A percentile compares a stretch with the other conserved stretches of the same genome.
Conservation (phyloP, 1,284 basidiomycete genomes). For the Marasmius tenuissimus region DNA sequence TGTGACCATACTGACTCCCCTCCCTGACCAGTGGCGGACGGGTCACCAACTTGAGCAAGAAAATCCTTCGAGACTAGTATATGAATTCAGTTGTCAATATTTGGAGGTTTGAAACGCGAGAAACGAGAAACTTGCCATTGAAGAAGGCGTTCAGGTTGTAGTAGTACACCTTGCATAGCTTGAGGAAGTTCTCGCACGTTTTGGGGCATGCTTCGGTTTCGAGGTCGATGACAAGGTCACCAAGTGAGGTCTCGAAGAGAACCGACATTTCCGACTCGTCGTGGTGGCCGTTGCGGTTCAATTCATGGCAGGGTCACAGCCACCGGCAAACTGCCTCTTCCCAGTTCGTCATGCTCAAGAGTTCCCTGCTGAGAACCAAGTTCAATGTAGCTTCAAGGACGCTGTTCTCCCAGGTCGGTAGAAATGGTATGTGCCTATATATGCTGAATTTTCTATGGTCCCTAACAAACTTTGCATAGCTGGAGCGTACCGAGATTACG, state of each 20-base stretch:
- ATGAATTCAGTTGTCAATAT: background rate
- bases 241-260: slow-evolving; percentile 92
- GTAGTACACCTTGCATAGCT: slow-evolving; percentile 95
- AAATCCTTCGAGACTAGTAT: slow-evolving; percentile 91
- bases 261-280: slow-evolving; percentile 83
- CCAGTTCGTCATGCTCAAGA: background rate
- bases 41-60: slow-evolving; percentile 93
- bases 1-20: slow-evolving; percentile 85
- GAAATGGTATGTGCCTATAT: background rate
- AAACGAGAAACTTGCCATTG: slow-evolving; percentile 66
- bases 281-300: background rate
- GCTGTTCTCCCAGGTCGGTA: background rate
- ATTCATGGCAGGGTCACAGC: background rate
- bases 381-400: background rate
- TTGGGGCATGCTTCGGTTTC: slow-evolving; percentile 90
- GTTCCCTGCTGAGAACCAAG: background rate
- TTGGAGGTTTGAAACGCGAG: background rate
- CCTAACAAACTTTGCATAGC: background rate
- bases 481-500: background rate
- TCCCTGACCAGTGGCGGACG: slow-evolving; percentile 91
- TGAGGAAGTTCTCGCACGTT: slow-evolving; percentile 94
- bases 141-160: slow-evolving; percentile 97
- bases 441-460: background rate
- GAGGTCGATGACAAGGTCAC: slow-evolving; percentile 95
- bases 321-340: background rate